Conservation (phyloP, 306 rosid genomes). For the cucumber (Cucumis sativus) region Cucumber_9930_V3 NC_026660.2:7143501-7144000, state of each 20-base stretch:
- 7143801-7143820: not conserved
- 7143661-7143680: no score
- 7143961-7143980: not conserved
- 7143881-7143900: not conserved
- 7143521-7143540: no score
- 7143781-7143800: not conserved
- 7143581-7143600: no score
- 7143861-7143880: constrained; percentile 4
- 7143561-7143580: no score
- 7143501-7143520: no score
- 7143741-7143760: no score
- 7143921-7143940: not conserved
- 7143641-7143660: no score
- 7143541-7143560: no score
- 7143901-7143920: not conserved
- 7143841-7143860: not conserved
- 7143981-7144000: not conserved
- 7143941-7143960: not conserved
- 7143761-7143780: not conserved
- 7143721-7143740: no score
- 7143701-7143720: not conserved
- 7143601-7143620: no score
- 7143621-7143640: rapidly evolving
- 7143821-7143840: not conserved
- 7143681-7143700: no score